A percentile compares a stretch with the other conserved stretches of the same genome.
Conservation (phyloP, 495 filamentous ascomycete species). For the Parmelia sp. region DNA sequence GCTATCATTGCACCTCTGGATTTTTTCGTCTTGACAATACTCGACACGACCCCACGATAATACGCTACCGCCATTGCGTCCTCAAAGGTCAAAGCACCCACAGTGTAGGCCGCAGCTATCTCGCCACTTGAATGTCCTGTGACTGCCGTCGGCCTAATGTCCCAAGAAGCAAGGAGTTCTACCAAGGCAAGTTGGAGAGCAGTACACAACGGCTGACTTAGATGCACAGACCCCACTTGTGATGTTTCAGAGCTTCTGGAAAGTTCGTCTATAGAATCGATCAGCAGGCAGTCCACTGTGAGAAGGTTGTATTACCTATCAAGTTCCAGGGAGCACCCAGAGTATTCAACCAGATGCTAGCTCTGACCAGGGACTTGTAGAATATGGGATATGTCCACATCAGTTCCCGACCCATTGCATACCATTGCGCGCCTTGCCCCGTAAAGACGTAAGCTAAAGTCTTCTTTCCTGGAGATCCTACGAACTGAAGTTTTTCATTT, state of each 20-base stretch:
- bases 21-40: neutral
- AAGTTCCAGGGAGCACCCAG: conserved; percentile 14
- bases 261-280: conserved; percentile 13
- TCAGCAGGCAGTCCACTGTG: neutral
- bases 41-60: conserved; percentile 20
- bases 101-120: conserved; percentile 7
- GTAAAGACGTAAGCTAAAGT: neutral
- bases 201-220: conserved; percentile 17
- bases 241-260: neutral
- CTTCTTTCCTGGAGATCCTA: conserved; percentile 13
- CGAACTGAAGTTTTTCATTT: conserved; percentile 15
- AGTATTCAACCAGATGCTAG: neutral
- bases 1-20: conserved; percentile 3
- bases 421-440: conserved; percentile 19
- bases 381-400: conserved; percentile 11
- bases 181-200: conserved; percentile 29
- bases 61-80: conserved; percentile 28
- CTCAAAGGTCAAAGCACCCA: conserved; percentile 8
- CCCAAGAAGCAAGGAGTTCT: conserved; percentile 22
- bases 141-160: conserved; percentile 8
- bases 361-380: neutral
- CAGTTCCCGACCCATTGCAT: conserved; percentile 46
- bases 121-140: neutral
- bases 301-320: neutral
- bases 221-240: neutral